phyloP scores from a whole-genome alignment of 306 rosid species.

The Cicer chorassanicum region DNA sequence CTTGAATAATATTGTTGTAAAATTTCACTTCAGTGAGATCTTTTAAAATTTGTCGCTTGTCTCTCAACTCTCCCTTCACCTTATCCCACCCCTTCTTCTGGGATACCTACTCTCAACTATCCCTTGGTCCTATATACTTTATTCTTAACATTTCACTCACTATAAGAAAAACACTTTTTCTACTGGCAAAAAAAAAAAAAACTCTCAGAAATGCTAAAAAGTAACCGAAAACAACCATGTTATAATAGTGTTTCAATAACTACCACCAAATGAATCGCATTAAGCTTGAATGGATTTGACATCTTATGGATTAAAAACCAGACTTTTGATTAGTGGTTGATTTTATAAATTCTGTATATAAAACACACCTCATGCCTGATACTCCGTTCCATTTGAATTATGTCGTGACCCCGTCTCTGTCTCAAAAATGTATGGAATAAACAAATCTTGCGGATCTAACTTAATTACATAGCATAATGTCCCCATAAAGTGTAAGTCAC shows the following conservation, averaged over 20 bases:
- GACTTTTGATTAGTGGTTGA: slow-evolving; percentile 42
- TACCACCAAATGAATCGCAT: slow-evolving; percentile 30
- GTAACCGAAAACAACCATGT: neutral
- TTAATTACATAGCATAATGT: slow-evolving; percentile 43
- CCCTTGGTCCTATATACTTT: too few relatives aligned
- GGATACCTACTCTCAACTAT: too few relatives aligned
- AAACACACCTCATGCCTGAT: slow-evolving; percentile 27
- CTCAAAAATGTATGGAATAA: slow-evolving; percentile 45
- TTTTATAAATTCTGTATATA: slow-evolving; percentile 29
- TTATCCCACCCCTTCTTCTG: too few relatives aligned
- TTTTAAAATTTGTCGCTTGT: too few relatives aligned
- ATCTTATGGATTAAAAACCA: slow-evolving; percentile 23
- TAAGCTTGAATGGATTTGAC: slow-evolving; percentile 47
- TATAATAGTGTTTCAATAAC: neutral
- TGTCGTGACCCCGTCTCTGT: slow-evolving; percentile 31
- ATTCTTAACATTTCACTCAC: too few relatives aligned
- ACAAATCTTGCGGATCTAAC: slow-evolving; percentile 43
- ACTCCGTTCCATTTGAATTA: slow-evolving; percentile 31
- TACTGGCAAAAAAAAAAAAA: too few relatives aligned
- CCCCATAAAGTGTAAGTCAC: slow-evolving; percentile 51
- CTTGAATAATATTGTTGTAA: too few relatives aligned
- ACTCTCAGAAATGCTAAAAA: too few relatives aligned
- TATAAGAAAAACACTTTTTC: too few relatives aligned
- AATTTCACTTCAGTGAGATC: too few relatives aligned
- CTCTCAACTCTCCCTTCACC: too few relatives aligned